Conservation (phyloP, 495 filamentous ascomycete species). For the Penicillium longicatenatum region DNA sequence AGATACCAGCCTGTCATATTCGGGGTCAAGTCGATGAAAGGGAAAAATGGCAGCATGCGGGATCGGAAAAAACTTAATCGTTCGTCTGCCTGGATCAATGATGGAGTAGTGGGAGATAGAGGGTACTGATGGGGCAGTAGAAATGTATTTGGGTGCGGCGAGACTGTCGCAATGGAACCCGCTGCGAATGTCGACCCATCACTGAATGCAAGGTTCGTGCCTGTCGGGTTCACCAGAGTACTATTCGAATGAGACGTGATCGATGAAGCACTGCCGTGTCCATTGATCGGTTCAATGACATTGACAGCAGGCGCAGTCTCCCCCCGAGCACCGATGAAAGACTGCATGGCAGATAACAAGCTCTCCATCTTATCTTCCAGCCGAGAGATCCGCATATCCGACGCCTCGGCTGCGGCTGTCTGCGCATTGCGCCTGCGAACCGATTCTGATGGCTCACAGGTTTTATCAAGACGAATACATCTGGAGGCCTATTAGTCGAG, state of each 20-base stretch:
- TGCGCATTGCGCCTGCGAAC: conserved; percentile 32
- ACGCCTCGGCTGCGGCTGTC: conserved; percentile 22
- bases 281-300: background rate
- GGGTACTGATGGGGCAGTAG: background rate
- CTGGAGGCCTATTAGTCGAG: conserved; percentile 25
- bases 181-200: background rate
- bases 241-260: background rate
- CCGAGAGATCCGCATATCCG: conserved; percentile 49
- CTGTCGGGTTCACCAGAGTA: background rate
- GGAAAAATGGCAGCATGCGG: conserved; percentile 42
- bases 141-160: background rate
- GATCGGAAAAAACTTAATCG: conserved; percentile 41
- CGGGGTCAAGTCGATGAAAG: conserved; percentile 39
- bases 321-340: conserved; percentile 13
- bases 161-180: background rate
- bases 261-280: background rate
- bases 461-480: conserved; percentile 47
- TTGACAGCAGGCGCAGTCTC: background rate
- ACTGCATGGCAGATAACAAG: conserved; percentile 24
- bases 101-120: conserved; percentile 6
- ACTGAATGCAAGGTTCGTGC: background rate
- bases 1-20: conserved; percentile 25
- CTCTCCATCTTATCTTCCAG: conserved; percentile 43
- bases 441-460: conserved; percentile 38
- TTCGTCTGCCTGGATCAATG: conserved; percentile 36